Evolutionary conservation across 2,329 filamentous ascomycete species (phyloP).

Genomic region (Myriosclerotinia scirpicola): DNA sequence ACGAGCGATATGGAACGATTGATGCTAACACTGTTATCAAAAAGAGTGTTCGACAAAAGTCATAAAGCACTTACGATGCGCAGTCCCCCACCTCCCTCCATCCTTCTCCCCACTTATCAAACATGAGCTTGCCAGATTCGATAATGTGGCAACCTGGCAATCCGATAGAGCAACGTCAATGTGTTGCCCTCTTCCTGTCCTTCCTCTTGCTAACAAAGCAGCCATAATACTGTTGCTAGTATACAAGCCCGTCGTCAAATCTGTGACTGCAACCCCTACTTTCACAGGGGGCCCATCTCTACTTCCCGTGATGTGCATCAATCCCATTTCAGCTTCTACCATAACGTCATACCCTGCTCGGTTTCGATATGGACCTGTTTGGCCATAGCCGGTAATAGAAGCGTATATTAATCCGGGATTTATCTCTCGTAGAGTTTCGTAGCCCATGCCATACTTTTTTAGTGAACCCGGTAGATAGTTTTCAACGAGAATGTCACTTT

Average conservation of each 20-base stretch:
- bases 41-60: no score
- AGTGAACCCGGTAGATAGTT: slow-evolving; percentile 92
- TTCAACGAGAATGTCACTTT: slow-evolving; percentile 91
- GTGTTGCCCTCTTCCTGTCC: slow-evolving; percentile 80
- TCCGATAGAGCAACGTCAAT: slow-evolving; percentile 91
- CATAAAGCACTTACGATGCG: slow-evolving; percentile 67
- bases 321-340: slow-evolving; percentile 96
- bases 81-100: slow-evolving; percentile 89
- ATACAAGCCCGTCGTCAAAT: slow-evolving; percentile 92
- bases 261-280: slow-evolving; percentile 94
- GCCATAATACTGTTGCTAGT: slow-evolving; percentile 96
- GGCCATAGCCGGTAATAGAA: slow-evolving; percentile 95
- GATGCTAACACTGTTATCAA: slow-evolving; percentile 58
- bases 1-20: slow-evolving; percentile 93
- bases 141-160: slow-evolving; percentile 88
- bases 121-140: slow-evolving; percentile 93
- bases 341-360: slow-evolving; percentile 98
- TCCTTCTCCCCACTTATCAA: slow-evolving; percentile 87
- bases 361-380: slow-evolving; percentile 85
- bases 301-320: slow-evolving; percentile 97
- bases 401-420: slow-evolving; percentile 91
- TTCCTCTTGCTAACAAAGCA: slow-evolving; percentile 73
- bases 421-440: slow-evolving; percentile 72
- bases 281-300: slow-evolving; percentile 91
- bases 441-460: slow-evolving; percentile 90